Evolutionary conservation across 129 eudicot genomes (phyloP).

Genomic region (Kitagawia praeruptora): DNA sequence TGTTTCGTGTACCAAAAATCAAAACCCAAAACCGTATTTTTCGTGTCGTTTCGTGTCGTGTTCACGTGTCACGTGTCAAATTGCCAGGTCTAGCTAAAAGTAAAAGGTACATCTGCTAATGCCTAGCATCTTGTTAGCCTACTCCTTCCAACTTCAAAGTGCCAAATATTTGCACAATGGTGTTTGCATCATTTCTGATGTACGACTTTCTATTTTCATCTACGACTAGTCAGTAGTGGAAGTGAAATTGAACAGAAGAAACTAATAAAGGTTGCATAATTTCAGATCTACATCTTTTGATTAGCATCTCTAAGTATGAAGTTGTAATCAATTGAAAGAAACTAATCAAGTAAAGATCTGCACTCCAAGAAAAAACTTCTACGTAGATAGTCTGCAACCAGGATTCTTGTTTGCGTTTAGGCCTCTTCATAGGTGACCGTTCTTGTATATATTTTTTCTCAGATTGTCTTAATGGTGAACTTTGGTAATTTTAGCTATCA

Average conservation of each 20-base stretch:
- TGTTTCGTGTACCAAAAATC: too few relatives aligned
- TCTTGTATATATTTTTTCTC: too few relatives aligned
- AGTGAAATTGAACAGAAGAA: background rate
- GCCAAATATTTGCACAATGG: background rate
- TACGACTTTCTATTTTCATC: background rate
- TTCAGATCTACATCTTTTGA: background rate
- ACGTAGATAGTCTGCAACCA: background rate
- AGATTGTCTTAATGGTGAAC: background rate
- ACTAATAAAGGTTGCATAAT: background rate
- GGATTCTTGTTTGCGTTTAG: background rate
- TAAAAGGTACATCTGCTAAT: background rate
- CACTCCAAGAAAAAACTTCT: background rate
- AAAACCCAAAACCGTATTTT: too few relatives aligned
- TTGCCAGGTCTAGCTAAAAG: too few relatives aligned
- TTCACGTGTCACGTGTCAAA: too few relatives aligned
- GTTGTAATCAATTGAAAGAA: background rate
- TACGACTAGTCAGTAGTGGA: background rate
- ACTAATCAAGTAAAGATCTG: background rate
- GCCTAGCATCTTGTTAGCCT: background rate
- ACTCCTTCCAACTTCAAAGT: background rate
- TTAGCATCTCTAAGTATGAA: background rate
- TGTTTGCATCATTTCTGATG: background rate
- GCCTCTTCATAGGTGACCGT: background rate
- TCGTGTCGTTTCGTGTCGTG: too few relatives aligned
- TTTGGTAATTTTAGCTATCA: background rate